Conservation (phyloP, 768 basidiomycete genomes). For the Suillus discolor region DNA sequence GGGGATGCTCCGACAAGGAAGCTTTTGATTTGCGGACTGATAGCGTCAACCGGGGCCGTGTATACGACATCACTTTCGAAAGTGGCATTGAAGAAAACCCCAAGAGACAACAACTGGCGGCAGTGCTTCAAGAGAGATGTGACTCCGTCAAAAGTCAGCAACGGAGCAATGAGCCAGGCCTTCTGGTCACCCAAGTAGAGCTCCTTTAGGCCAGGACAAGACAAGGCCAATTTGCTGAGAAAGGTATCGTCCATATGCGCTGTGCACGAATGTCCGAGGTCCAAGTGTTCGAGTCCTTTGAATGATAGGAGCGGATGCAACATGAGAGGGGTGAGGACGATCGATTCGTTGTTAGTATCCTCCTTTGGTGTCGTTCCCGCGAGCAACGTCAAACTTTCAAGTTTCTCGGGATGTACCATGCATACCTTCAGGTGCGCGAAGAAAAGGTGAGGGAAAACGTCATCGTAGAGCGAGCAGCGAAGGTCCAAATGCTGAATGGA, state of each 20-base stretch:
- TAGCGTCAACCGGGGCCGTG: neutral
- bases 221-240: neutral
- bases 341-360: neutral
- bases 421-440: neutral
- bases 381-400: neutral
- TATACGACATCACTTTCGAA: neutral
- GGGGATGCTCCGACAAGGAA: neutral
- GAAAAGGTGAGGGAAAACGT: neutral
- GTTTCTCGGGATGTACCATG: neutral
- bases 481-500: neutral
- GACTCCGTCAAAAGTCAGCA: neutral
- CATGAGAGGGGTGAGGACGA: neutral
- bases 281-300: neutral
- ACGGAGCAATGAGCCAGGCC: neutral
- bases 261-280: neutral
- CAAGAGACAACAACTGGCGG: neutral
- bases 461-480: neutral
- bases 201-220: neutral
- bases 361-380: neutral
- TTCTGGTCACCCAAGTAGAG: neutral
- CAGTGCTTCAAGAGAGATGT: neutral
- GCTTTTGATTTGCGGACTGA: neutral
- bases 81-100: neutral
- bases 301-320: neutral
- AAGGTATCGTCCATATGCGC: neutral